Percentiles rank a stretch among this genome's conserved stretches.
Conservation (phyloP, 805 yeast species). For the Torulaspora indica region DNA sequence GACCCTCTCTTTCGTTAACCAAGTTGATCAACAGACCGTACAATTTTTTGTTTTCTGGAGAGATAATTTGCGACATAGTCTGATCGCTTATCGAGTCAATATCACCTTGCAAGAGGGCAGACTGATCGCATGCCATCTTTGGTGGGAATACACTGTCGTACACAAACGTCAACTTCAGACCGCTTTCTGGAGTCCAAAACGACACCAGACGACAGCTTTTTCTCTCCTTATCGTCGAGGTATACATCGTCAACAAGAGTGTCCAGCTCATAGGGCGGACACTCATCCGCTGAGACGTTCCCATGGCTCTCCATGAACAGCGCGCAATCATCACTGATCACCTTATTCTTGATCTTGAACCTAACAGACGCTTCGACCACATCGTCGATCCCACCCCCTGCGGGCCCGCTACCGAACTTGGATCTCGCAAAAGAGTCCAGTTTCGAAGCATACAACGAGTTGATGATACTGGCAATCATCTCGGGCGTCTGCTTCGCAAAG, state of each 20-base stretch:
- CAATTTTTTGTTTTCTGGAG: conserved; percentile 70
- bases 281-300: conserved; percentile 31
- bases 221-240: conserved; percentile 56
- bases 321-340: conserved; percentile 79
- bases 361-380: conserved; percentile 1
- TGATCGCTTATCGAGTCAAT: conserved; percentile 70
- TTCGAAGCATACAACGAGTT: conserved; percentile 90
- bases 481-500: conserved; percentile 79
- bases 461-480: conserved; percentile 76
- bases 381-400: conserved; percentile 4
- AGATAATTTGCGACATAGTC: conserved; percentile 71
- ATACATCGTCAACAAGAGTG: conserved; percentile 72
- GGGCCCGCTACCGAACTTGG: conserved; percentile 38
- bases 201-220: conserved; percentile 79
- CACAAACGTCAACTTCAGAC: conserved; percentile 50
- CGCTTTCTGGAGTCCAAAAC: conserved; percentile 35
- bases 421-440: conserved; percentile 74
- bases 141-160: conserved; percentile 59
- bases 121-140: conserved; percentile 23
- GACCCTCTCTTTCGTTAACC: conserved; percentile 77
- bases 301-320: conserved; percentile 72
- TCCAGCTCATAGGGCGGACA: conserved; percentile 52
- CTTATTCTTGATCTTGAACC: conserved; percentile 67
- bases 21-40: conserved; percentile 68
- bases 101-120: conserved; percentile 38